Evolutionary conservation across 805 yeast genomes (phyloP), one percentile per base, ranked within the genome.

Genomic region (Candida peoriensis): DNA sequence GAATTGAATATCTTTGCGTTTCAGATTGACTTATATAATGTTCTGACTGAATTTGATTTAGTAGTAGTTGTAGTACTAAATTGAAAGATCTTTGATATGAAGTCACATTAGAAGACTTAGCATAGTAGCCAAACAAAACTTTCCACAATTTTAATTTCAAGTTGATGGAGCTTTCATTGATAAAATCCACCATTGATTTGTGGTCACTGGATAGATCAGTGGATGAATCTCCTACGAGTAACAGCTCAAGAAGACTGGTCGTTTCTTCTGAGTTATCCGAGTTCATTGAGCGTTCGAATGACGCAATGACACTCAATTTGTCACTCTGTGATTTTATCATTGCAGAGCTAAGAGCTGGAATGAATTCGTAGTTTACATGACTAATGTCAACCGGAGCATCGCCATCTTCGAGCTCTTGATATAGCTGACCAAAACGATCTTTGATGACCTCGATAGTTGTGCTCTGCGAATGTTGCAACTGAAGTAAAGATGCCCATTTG

Each of bases 121-220:
- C 52, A 46, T 81, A 84, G 36, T 70, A 70, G 42, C 71, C 74
- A 31, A 86, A 67, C 13, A 89, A 61, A 17, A 81, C 68, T 21
- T 74, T 75, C 95, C 97, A 89, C 3, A 93, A 58, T 35, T 79
- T 78, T 24, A 88, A 60, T 37, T 74, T 74, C 52, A 87, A 69
- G 16, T 75, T 80, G 16, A 81, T 62, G 0, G 93, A 75, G 0
- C 94, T 76, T 10, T 63, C 64, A 3, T 64, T 58, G 12, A 93
- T 63, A 50, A 90, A 86, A 10, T 63, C 56, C 16, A 68, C 63
- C 55, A 87, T 78, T 7, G 88, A 77, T 12, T 50, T 43, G 23
- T 71, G 64, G 23, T 68, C 72, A 1, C 50, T 37, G 11, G 59
- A 28, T n/a, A 41, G 27, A 5, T 16, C 34, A 3, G 12, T 15